Evolutionary conservation across 129 eudicot genomes (phyloP).

Genomic region (Artemisia tridentata): DNA sequence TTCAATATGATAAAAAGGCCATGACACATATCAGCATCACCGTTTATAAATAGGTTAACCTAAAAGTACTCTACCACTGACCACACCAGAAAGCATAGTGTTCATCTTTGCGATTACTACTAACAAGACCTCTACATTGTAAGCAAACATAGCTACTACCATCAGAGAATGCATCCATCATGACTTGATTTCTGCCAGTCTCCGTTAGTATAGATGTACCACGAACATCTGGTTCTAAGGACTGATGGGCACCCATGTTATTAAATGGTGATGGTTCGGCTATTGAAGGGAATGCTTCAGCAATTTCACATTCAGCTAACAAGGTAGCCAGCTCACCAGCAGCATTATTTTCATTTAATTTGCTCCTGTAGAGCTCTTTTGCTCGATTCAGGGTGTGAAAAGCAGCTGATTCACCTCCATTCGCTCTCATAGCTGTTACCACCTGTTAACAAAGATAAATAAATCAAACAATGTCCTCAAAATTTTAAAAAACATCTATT

Average conservation of each 20-base stretch:
- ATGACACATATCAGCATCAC: not conserved
- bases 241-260: conserved; percentile 1
- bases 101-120: conserved; percentile 69
- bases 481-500: too few species aligned
- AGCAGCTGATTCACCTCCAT: conserved; percentile 74
- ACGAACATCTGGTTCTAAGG: conserved; percentile 38
- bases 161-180: conserved; percentile 73
- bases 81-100: conserved; percentile 62
- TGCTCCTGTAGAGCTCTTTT: conserved; percentile 50
- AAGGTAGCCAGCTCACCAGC: conserved; percentile 68
- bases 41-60: not conserved
- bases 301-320: conserved; percentile 73
- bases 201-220: conserved; percentile 60
- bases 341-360: conserved; percentile 40
- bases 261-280: conserved; percentile 3
- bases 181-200: conserved; percentile 59
- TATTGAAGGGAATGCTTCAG: conserved; percentile 48
- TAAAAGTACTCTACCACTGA: not conserved
- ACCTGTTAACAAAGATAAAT: conserved; percentile 37
- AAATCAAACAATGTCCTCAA: not conserved
- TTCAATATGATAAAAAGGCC: too few species aligned
- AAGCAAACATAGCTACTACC: conserved; percentile 79
- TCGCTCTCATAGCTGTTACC: conserved; percentile 59
- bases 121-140: conserved; percentile 78
- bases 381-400: conserved; percentile 58